Evolutionary conservation across 192 early-diverging fungal species (phyloP), one percentile per base, ranked within the genome.

Genomic region (Podila verticillata): DNA sequence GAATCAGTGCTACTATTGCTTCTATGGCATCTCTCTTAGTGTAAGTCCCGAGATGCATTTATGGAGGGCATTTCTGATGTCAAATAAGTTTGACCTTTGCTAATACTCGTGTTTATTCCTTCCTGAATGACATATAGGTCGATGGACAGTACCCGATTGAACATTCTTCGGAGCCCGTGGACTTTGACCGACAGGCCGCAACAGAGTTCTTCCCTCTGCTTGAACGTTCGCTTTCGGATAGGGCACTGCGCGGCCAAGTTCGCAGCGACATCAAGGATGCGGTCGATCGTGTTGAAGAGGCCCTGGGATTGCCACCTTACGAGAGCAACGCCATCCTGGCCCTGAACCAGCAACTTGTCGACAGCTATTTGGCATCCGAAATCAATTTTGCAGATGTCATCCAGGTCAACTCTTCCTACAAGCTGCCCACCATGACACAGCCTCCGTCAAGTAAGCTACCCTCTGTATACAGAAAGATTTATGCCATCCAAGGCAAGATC

Each of bases 1-100:
- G 24, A 91, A 89, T 49, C 92, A 93, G 68, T 91, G 90, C 57
- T 91, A 89, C 57, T 83, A 89, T 70, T 93, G 92, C 56, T 64
- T 93, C 26, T 93, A 91, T 62, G 86, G 86, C 32, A 82, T 89
- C 19, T 74, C 81, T 31, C 69, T 92, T 31, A 85, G 85, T 39
- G 91, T 92, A 85, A 68, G 82, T 72, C 15, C 12, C 17, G 39
- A 44, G 17, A 44, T 44, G 15, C 12, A 15, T 4, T 13, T 15
- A 15, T 15, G 2, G 31, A 26, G 19, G 15, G 10, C 9, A 34
- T 60, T 44, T 26, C 0, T 15, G 28, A 20, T 61, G 29, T 54
- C 22, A 7, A 8, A 32, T 0, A 13, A 36, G 17, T 13, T 26
- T n/a, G n/a, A 35, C 20, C 51, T 61, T 68, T 22, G 13, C 47